Conservation (phyloP, 441 rosid genomes). For the Euphorbia celastroides region DNA sequence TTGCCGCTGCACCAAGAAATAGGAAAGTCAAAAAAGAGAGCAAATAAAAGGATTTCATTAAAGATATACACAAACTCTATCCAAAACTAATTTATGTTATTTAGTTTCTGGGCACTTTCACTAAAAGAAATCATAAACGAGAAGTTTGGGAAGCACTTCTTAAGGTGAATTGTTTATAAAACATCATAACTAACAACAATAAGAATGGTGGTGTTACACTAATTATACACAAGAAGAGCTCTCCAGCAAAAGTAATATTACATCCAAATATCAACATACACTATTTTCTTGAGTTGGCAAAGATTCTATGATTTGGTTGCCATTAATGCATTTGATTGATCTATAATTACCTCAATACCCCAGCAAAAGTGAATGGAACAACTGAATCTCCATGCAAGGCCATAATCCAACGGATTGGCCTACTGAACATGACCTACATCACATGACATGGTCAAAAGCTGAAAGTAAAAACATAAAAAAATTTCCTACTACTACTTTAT, state of each 20-base stretch:
- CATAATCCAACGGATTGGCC: conserved; percentile 96
- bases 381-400: conserved; percentile 81
- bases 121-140: background rate
- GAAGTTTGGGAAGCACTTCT: background rate
- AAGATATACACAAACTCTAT: background rate
- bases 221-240: too few relatives aligned
- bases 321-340: background rate
- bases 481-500: too few relatives aligned
- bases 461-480: too few relatives aligned
- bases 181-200: conserved; percentile 1
- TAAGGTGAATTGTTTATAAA: background rate
- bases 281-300: background rate
- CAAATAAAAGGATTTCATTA: background rate
- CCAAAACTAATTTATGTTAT: background rate
- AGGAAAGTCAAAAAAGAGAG: conserved; percentile 15
- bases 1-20: conserved; percentile 58
- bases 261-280: too few relatives aligned
- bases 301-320: background rate
- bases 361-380: conserved; percentile 85
- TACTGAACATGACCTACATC: conserved; percentile 72
- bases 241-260: too few relatives aligned
- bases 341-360: conserved; percentile 59
- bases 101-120: background rate
- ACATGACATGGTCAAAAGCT: background rate
- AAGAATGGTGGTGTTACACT: too few relatives aligned